Evolutionary conservation across 116 monocot genomes (phyloP), one percentile per base, ranked within the genome.

Genomic region (Cymodocea nodosa): DNA sequence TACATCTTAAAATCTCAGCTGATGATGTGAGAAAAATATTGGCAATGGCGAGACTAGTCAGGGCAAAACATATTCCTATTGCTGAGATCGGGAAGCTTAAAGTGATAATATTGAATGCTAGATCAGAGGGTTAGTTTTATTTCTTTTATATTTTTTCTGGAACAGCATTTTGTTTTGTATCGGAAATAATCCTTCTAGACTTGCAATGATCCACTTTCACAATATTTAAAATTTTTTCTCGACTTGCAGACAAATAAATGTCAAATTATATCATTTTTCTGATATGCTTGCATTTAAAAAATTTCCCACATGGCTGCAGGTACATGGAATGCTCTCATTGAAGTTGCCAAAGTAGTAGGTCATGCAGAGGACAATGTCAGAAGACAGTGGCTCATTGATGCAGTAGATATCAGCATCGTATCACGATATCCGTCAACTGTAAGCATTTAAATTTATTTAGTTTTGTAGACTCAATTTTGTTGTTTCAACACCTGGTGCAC

Each of bases 331-430:
- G 65, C 82, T 71, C 85, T 97, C 40, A 68, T 91, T 60, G 97
- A 88, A 78, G 76, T 91, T 68, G 80, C 71, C 69, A 68, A 75
- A 39, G 73, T 81, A 62, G 25, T 97, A 30, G 72, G 72, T 35
- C 68, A 14, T 40, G 68, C 81, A 68, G 75, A 82, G 34, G 61
- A 22, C 48, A 70, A 55, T 66, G 59, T 80, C 54, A 85, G 70
- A 77, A 71, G 70, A 22, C 85, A 82, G 50, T 97, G 97, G 88
- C 80, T 97, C 65, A 75, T 91, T 70, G 91, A 91, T 84, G 91
- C 91, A 52, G 56, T 91, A 49, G 91, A 97, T 18, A 83, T 97
- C 23, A 82, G 85, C 71, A 83, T 74, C 60, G 67, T 91, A 25
- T 50, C 91, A 52, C 68, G 56, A 18, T 78, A 88, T 68, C 97